Conservation (phyloP, 2,329 filamentous ascomycete species). For the Trichoderma sp. region DNA sequence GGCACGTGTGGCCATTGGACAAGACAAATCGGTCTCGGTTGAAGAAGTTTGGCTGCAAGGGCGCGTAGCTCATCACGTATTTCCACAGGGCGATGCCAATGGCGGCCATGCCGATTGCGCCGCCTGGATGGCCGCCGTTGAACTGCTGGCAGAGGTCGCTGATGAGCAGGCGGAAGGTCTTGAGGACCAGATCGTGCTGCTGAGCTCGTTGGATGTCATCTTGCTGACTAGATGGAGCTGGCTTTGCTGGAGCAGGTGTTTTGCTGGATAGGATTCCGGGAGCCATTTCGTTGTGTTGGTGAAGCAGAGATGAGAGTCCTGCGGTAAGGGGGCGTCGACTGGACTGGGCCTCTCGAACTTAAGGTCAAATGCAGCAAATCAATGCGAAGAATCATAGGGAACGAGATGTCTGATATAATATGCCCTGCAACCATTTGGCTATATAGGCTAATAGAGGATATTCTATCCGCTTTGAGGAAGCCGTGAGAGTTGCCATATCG, state of each 20-base stretch:
- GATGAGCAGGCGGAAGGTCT: constrained; percentile 16
- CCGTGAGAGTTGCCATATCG: constrained; percentile 1
- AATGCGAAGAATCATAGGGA: too few species aligned
- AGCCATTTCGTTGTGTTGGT: neutral
- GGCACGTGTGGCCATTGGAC: constrained; percentile 60
- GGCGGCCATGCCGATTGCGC: constrained; percentile 62
- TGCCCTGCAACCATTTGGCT: too few species aligned
- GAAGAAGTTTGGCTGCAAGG: constrained; percentile 58
- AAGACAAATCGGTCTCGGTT: constrained; percentile 65
- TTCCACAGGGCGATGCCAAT: constrained; percentile 64
- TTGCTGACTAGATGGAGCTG: neutral
- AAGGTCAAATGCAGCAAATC: neutral
- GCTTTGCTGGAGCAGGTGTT: neutral
- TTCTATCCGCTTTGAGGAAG: neutral
- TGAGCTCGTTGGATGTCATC: neutral
- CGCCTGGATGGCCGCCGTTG: constrained; percentile 38
- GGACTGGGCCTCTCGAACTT: too few species aligned
- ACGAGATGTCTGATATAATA: neutral
- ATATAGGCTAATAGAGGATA: neutral
- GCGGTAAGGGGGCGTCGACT: too few species aligned
- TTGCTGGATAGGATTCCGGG: neutral
- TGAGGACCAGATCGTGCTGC: constrained; percentile 4
- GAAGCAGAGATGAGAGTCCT: neutral
- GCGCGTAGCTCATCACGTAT: constrained; percentile 63
- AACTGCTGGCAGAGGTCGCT: constrained; percentile 24